Evolutionary conservation across 2,329 filamentous ascomycete genomes (phyloP).

Genomic region (Tolypocladium endophyticum): DNA sequence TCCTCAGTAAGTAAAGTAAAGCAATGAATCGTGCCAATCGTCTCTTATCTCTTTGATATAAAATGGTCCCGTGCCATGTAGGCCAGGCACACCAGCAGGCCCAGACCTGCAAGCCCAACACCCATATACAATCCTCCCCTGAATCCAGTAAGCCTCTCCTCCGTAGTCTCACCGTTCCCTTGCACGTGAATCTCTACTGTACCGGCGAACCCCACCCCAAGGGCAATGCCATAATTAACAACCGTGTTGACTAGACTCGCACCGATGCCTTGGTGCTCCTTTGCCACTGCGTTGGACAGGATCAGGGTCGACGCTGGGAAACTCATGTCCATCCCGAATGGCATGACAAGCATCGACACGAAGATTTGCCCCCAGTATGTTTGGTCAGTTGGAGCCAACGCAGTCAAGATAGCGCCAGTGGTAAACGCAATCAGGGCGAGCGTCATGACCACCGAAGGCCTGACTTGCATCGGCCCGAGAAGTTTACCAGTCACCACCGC

Average conservation of each 20-base stretch:
- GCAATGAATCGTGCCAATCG: background rate
- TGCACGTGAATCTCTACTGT: slow-evolving; percentile 42
- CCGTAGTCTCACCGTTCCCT: slow-evolving; percentile 7
- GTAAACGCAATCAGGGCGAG: slow-evolving; percentile 33
- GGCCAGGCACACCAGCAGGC: slow-evolving; percentile 5
- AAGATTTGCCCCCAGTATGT: slow-evolving; percentile 57
- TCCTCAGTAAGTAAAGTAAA: background rate
- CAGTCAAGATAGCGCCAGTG: slow-evolving; percentile 29
- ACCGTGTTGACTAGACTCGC: slow-evolving; percentile 50
- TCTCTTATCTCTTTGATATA: background rate
- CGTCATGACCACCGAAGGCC: slow-evolving; percentile 29
- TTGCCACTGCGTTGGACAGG: slow-evolving; percentile 40
- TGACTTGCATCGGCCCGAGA: slow-evolving; percentile 24
- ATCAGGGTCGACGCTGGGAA: slow-evolving; percentile 53
- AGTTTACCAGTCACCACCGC: slow-evolving; percentile 32
- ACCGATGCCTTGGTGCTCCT: slow-evolving; percentile 34
- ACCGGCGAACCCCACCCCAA: slow-evolving; percentile 56
- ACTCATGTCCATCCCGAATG: slow-evolving; percentile 57
- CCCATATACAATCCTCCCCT: slow-evolving; percentile 20
- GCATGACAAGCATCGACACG: slow-evolving; percentile 44
- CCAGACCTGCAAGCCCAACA: slow-evolving; percentile 21
- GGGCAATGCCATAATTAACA: slow-evolving; percentile 58
- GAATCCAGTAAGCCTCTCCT: slow-evolving; percentile 7
- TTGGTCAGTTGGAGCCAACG: slow-evolving; percentile 39
- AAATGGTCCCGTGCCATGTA: slow-evolving; percentile 1